Conservation (phyloP, 169 alveolate genomes). For the Plasmodium ovale region DNA sequence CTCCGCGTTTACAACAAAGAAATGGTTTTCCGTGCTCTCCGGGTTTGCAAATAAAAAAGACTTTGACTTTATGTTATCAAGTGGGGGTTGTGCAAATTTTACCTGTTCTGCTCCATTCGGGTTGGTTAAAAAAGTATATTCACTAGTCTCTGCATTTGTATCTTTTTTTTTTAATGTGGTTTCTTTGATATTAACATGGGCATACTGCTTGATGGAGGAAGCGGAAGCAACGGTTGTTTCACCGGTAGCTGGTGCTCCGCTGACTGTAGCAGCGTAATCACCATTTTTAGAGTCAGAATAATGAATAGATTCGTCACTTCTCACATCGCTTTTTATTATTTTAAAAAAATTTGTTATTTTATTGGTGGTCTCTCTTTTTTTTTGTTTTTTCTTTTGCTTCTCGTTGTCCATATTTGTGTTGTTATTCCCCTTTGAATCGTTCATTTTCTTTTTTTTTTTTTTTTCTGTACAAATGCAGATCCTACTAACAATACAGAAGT, state of each 20-base stretch:
- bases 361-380: conserved; percentile 13
- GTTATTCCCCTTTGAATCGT: not conserved
- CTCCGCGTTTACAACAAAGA: not conserved
- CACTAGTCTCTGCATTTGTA: too few species aligned
- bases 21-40: too few species aligned
- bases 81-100: too few species aligned
- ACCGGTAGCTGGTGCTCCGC: too few species aligned
- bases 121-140: too few species aligned
- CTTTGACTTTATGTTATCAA: too few species aligned
- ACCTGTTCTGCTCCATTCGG: too few species aligned
- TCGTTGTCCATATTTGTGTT: conserved; percentile 16
- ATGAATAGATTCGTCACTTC: not conserved
- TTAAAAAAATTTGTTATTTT: conserved; percentile 61
- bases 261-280: not conserved
- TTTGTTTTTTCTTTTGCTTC: conserved; percentile 10
- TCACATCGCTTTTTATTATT: conserved; percentile 9
- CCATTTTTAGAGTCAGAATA: not conserved
- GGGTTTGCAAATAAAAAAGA: too few species aligned
- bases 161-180: too few species aligned
- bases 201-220: too few species aligned
- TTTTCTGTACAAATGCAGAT: not conserved
- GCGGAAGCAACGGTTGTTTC: too few species aligned
- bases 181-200: too few species aligned
- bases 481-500: not conserved
- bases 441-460: conserved; percentile 10